Evolutionary conservation across 2,329 filamentous ascomycete species (phyloP), one percentile per base, ranked within the genome.

Genomic region (Sporothrix schenckii): DNA sequence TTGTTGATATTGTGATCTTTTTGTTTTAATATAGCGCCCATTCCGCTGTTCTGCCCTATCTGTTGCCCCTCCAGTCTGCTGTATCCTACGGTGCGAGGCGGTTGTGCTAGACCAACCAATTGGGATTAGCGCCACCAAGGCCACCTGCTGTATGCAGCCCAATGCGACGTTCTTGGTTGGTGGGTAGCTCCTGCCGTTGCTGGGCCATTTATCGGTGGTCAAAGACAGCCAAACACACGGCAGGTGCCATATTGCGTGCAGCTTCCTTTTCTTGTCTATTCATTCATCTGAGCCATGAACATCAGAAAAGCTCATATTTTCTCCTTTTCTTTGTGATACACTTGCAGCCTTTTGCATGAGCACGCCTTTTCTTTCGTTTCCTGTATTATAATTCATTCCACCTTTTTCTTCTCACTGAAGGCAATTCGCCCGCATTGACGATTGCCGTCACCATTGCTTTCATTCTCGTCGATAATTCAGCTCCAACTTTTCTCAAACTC

Each of bases 121-220:
- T 54, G 60, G 58, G 61, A 52, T 21, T 53, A 30, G 69, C 52
- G 53, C 61, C 30, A 21, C 7, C 24, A 19, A 27, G 68, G 50
- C 50, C 61, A 53, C 24, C 47, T 21, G 61, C 10, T 24, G 34
- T 63, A 6, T 47, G 39, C 58, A 44, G 16, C n/a, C 34, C 10
- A 61, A 61, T 44, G 16, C 21, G 39, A 47, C 11, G 7, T 16
- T 24, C 13, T 24, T 61, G 58, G 58, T 61, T 47, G 47, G 47
- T 61, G 69, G 65, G 61, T 69, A 68, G 70, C 44, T 54, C 69
- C 71, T 60, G 69, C 69, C 72, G 73, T 74, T 74, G 75, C 75
- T 70, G 72, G 73, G 75, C 72, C 75, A 76, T 69, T 70, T 56
- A 75, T 75, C 73, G 72, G n/a, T 63, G 54, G 16, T 69, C 50